phyloP scores from a whole-genome alignment of 2,329 filamentous ascomycete genomes.

The Cryphonectria naterciae region DNA sequence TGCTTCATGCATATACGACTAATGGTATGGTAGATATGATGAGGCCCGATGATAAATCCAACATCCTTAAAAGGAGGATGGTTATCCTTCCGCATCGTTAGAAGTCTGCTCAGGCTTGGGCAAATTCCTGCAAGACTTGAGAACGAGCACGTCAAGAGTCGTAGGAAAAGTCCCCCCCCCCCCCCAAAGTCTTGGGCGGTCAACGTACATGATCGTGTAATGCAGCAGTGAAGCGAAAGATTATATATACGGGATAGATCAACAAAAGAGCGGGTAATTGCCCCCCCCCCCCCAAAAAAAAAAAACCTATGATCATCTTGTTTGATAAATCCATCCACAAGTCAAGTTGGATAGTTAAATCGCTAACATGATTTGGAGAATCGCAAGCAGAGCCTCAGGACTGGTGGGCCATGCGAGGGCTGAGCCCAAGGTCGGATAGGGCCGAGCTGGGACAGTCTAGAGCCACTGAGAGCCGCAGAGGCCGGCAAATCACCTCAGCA shows the following conservation, averaged over 20 bases:
- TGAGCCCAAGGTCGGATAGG: slow-evolving; percentile 3
- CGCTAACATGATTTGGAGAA: background rate
- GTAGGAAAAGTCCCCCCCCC: too few relatives aligned
- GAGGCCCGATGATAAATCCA: background rate
- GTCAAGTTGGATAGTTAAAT: background rate
- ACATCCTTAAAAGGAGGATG: background rate
- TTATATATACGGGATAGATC: too few relatives aligned
- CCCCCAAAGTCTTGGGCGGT: background rate
- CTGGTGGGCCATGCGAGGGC: background rate
- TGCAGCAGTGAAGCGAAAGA: background rate
- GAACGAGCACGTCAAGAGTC: background rate
- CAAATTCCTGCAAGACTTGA: background rate
- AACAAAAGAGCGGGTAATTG: too few relatives aligned
- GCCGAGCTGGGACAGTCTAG: slow-evolving; percentile 14
- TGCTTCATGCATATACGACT: background rate
- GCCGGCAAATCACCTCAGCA: slow-evolving; percentile 7
- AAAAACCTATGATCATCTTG: background rate
- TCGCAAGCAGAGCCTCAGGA: background rate
- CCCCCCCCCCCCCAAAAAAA: too few relatives aligned
- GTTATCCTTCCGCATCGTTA: background rate
- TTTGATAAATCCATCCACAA: background rate
- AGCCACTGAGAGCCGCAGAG: background rate
- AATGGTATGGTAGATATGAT: background rate
- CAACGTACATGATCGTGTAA: background rate
- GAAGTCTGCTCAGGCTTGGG: background rate